A percentile compares a stretch with the other conserved stretches of the same genome.
phyloP scores from a whole-genome alignment of 2,329 filamentous ascomycete species.

The Fusarium sp. region DNA sequence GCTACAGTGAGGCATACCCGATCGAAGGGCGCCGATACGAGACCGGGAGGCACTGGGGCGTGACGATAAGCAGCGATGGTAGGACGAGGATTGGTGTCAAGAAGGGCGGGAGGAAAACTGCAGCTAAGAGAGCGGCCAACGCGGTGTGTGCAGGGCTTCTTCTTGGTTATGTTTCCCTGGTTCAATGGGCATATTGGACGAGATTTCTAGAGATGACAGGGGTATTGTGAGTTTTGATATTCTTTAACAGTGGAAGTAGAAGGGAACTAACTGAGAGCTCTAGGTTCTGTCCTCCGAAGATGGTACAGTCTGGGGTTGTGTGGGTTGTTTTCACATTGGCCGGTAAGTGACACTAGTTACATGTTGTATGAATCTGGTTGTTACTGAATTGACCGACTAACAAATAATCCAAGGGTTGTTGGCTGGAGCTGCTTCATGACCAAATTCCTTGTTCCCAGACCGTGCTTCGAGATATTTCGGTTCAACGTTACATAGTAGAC shows the following conservation, averaged over 20 bases:
- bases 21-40: slow-evolving; percentile 42
- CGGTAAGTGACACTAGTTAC: not conserved
- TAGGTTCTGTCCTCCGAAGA: slow-evolving; percentile 6
- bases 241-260: not conserved
- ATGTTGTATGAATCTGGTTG: not conserved
- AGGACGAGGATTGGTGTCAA: slow-evolving; percentile 29
- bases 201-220: slow-evolving; percentile 35
- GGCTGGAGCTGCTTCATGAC: slow-evolving; percentile 4
- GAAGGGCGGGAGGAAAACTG: slow-evolving; percentile 1
- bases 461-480: not conserved
- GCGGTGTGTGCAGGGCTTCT: slow-evolving; percentile 7
- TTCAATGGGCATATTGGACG: slow-evolving; percentile 39
- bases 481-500: no score
- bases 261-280: not conserved
- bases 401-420: not conserved
- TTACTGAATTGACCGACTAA: not conserved
- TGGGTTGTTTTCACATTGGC: not conserved
- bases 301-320: not conserved
- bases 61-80: slow-evolving; percentile 30
- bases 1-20: slow-evolving; percentile 43
- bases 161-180: slow-evolving; percentile 32
- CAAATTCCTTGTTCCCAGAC: not conserved
- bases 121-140: slow-evolving; percentile 23
- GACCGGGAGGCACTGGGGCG: slow-evolving; percentile 37
- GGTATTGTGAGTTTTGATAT: slow-evolving; percentile 21